These are phyloP conservation scores for Aeschynomene evenia DNA, from an alignment of 306 rosid species.

Conservation along the genomic window DNA sequence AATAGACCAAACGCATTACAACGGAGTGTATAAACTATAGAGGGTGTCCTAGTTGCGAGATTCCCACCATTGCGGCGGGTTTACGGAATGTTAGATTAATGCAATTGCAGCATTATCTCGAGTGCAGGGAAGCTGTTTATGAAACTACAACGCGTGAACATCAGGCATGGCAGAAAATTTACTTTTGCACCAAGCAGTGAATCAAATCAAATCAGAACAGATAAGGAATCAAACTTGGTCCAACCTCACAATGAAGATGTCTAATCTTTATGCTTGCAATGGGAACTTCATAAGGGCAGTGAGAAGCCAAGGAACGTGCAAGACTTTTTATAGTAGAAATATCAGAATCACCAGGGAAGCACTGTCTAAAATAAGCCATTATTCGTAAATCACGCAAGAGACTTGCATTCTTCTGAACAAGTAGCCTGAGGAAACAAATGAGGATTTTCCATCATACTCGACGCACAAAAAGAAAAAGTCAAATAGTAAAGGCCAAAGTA, in stretches of 20 bases:
- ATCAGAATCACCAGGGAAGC: constrained; percentile 58
- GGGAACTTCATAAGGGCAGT: constrained; percentile 87
- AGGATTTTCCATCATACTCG: constrained; percentile 1
- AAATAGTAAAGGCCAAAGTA: constrained; percentile 10
- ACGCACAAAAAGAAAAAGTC: not conserved
- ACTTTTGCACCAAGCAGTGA: not conserved
- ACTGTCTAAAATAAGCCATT: constrained; percentile 88
- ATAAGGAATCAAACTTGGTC: constrained; percentile 31
- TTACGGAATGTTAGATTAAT: constrained; percentile 5
- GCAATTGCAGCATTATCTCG: not conserved
- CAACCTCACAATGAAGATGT: constrained; percentile 79
- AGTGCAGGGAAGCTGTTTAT: not conserved
- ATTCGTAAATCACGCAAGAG: constrained; percentile 67
- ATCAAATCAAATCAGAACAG: constrained; percentile 11
- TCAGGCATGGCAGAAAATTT: not conserved
- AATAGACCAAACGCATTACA: constrained; percentile 22
- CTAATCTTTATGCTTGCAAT: constrained; percentile 67
- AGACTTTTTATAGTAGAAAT: constrained; percentile 79
- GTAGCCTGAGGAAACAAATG: constrained; percentile 48
- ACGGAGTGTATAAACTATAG: constrained; percentile 11
- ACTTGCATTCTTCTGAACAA: constrained; percentile 69
- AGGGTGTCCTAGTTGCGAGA: constrained; percentile 8
- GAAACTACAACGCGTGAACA: not conserved
- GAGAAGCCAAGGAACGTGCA: constrained; percentile 80
- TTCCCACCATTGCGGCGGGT: not conserved